Percentiles rank a stretch among this genome's conserved stretches.
Evolutionary conservation across 306 rosid genomes (phyloP).

Genomic region (Acmispon strigosus): DNA sequence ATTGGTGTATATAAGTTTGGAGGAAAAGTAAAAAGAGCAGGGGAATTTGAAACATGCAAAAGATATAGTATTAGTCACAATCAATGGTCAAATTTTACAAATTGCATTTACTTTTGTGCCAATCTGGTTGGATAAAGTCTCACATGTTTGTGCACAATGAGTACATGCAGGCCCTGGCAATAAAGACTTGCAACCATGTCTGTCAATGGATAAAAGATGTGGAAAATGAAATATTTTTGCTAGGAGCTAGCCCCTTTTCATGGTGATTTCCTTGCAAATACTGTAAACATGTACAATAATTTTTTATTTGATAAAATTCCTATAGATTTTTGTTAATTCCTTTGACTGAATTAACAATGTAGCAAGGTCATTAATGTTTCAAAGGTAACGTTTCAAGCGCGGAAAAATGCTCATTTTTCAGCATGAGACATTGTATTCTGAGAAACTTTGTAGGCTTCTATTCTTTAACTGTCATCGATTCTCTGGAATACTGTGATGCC

Average conservation of each 20-base stretch:
- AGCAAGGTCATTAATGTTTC: background rate
- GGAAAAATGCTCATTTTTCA: too few relatives aligned
- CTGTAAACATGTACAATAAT: conserved; percentile 53
- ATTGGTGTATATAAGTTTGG: background rate
- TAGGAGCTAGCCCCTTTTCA: conserved; percentile 99
- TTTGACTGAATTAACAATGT: background rate
- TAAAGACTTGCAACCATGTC: conserved; percentile 87
- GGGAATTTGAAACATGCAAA: too few relatives aligned
- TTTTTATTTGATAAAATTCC: conserved; percentile 29
- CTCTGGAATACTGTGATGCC: too few relatives aligned
- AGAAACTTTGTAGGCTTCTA: too few relatives aligned
- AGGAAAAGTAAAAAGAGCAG: background rate
- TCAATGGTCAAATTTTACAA: background rate
- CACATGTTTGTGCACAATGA: conserved; percentile 11
- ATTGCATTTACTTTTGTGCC: background rate
- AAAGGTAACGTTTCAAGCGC: too few relatives aligned
- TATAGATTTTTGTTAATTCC: background rate
- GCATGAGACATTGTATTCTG: too few relatives aligned
- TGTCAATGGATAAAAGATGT: conserved; percentile 98
- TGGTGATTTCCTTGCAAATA: conserved; percentile 54
- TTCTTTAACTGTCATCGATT: too few relatives aligned
- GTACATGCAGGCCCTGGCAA: conserved; percentile 76
- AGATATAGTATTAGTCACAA: background rate
- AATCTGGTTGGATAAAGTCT: conserved; percentile 10
- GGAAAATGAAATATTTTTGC: conserved; percentile 91